Percentiles rank a stretch among this genome's conserved stretches.
Conservation (phyloP, 495 filamentous ascomycete genomes). For the Hyaloscypha bicolor region DNA sequence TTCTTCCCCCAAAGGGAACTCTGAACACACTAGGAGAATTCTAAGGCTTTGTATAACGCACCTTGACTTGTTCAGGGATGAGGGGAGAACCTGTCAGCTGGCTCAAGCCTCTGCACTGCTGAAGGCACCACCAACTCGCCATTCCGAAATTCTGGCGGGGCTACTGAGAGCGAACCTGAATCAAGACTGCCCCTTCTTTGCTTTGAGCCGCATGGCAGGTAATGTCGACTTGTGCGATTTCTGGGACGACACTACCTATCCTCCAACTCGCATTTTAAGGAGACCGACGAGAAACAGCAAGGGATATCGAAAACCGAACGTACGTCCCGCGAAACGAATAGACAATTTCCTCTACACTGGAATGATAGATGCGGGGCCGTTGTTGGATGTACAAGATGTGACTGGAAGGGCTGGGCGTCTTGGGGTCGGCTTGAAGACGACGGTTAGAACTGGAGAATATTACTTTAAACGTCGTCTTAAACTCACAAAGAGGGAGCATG, state of each 20-base stretch:
- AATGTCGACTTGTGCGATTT: slow-evolving; percentile 25
- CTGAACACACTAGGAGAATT: too few species aligned
- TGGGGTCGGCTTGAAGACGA: slow-evolving; percentile 23
- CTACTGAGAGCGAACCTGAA: slow-evolving; percentile 31
- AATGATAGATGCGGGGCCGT: slow-evolving; percentile 17
- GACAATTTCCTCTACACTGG: slow-evolving; percentile 31
- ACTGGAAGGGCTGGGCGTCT: slow-evolving; percentile 27
- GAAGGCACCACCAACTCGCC: slow-evolving; percentile 12
- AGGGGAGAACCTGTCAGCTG: slow-evolving; percentile 18
- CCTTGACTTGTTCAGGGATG: too few species aligned
- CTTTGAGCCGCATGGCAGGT: slow-evolving; percentile 6
- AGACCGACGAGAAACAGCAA: slow-evolving; percentile 24
- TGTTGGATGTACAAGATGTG: slow-evolving; percentile 18
- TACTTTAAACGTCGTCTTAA: not conserved
- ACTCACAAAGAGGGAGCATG: not conserved
- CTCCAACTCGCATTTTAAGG: slow-evolving; percentile 16
- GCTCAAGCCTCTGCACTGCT: slow-evolving; percentile 21
- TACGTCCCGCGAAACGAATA: slow-evolving; percentile 16
- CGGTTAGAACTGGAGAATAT: slow-evolving; percentile 19
- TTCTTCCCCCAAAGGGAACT: too few species aligned
- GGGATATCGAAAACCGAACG: slow-evolving; percentile 17
- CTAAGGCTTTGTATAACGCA: too few species aligned
- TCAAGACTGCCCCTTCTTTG: slow-evolving; percentile 11
- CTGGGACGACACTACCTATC: slow-evolving; percentile 26
- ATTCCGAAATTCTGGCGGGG: slow-evolving; percentile 20